These are phyloP conservation scores for Endotrypanum monterogeii DNA, from an alignment of 208 protist species.

Conservation along the genomic window DNA sequence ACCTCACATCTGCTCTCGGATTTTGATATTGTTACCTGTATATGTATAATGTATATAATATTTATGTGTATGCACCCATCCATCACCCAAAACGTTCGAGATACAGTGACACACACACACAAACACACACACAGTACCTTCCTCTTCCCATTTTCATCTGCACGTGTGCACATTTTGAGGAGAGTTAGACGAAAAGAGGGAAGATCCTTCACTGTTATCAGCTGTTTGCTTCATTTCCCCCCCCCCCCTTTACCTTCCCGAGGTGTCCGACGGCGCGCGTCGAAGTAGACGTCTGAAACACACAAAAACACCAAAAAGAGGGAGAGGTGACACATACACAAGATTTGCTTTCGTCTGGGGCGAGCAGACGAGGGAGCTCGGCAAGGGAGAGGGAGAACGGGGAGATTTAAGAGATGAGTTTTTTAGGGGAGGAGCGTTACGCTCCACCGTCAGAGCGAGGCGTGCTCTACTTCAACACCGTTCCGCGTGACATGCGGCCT, in stretches of 20 bases:
- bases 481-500: constrained; percentile 80
- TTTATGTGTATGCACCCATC: too few species aligned
- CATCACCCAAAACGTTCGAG: too few species aligned
- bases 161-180: constrained; percentile 3
- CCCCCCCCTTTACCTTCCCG: background rate
- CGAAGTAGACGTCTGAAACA: too few species aligned
- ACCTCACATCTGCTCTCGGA: too few species aligned
- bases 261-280: too few species aligned
- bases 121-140: background rate
- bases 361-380: background rate
- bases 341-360: background rate
- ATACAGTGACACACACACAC: background rate
- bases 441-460: constrained; percentile 52
- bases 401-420: constrained; percentile 14
- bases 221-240: background rate
- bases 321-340: too few species aligned
- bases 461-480: constrained; percentile 74
- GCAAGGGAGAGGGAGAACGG: background rate
- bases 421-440: constrained; percentile 25
- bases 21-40: too few species aligned
- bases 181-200: background rate
- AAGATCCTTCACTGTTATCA: background rate
- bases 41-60: too few species aligned
- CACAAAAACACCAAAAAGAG: too few species aligned
- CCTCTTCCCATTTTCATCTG: background rate